Evolutionary conservation across 805 yeast genomes (phyloP), one percentile per base, ranked within the genome.

Genomic region (Lachancea dasiensis): DNA sequence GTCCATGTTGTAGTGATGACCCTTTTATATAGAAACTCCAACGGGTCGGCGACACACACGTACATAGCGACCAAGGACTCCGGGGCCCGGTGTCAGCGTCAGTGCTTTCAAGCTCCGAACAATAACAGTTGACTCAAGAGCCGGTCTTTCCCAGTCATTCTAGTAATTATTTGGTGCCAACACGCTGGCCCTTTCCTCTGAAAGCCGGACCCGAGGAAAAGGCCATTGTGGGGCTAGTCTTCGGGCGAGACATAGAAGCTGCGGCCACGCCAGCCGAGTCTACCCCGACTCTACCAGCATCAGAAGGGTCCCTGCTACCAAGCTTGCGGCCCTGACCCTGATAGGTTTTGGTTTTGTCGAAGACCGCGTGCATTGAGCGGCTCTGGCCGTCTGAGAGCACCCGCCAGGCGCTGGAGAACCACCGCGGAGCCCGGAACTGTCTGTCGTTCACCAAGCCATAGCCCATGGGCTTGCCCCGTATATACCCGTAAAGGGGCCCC

Each of bases 401-500:
- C 32, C 16, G 26, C 38, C 37, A 38, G 11, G 24, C 19, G 25
- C 24, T 27, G 6, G 21, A 10, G 25, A 42, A 42, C 45, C 45
- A 42, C 33, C 42, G 19, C 3, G 45, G 45, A 10, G 45, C 41
- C 17, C 45, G 36, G 32, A 42, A 42, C 9, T 42, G 42, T n/a
- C 45, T 38, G 15, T 30, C 22, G 18, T 27, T 23, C 11, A 26
- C 20, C 18, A 22, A 24, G 8, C 45, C 45, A 29, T 42, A 42
- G 17, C 39, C 38, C 15, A 6, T 10, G 10, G 27, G 22, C 31
- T 35, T 31, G 20, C 40, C 23, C 22, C 34, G 46, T 14, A 61
- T 48, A 31, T 63, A 51, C 3, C 69, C 68, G 49, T 59, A 52
- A 27, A 71, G 45, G 4, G 76, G 75, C 0, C 77, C 77, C 31